Evolutionary conservation across 768 basidiomycete genomes (phyloP).

Genomic region (Russula dissimulans): DNA sequence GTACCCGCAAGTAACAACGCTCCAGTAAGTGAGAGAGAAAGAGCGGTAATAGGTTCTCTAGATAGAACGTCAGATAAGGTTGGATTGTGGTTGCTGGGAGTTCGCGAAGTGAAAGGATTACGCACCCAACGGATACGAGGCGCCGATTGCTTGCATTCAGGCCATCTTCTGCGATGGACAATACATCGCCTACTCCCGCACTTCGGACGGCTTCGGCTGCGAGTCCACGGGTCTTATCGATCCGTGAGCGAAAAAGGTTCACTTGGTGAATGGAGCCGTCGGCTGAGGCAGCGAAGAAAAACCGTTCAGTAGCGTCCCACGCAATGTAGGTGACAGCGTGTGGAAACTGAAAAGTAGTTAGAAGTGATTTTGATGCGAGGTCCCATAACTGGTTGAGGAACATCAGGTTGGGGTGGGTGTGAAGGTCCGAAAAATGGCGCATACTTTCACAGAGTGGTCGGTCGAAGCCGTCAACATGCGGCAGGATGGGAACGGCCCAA

Average conservation of each 20-base stretch:
- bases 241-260: slow-evolving; percentile 61
- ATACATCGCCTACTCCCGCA: slow-evolving; percentile 57
- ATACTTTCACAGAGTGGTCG: slow-evolving; percentile 88
- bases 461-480: slow-evolving; percentile 72
- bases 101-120: slow-evolving; percentile 10
- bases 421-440: slow-evolving; percentile 10
- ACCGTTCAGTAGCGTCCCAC: slow-evolving; percentile 78
- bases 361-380: slow-evolving; percentile 56
- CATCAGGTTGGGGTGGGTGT: background rate
- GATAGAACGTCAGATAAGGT: background rate
- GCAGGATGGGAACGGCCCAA: slow-evolving; percentile 70
- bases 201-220: slow-evolving; percentile 67
- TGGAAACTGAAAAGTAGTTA: slow-evolving; percentile 86
- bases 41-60: slow-evolving; percentile 64
- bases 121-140: slow-evolving; percentile 64
- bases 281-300: slow-evolving; percentile 78
- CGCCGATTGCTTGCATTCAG: slow-evolving; percentile 41
- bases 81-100: background rate
- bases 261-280: slow-evolving; percentile 73
- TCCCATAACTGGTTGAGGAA: slow-evolving; percentile 61
- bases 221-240: slow-evolving; percentile 42
- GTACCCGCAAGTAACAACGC: slow-evolving; percentile 81
- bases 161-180: slow-evolving; percentile 54
- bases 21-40: slow-evolving; percentile 70
- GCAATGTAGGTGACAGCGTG: slow-evolving; percentile 58